Conservation (phyloP, 1,139 yeast species). For the Zygoascus sp. region DNA sequence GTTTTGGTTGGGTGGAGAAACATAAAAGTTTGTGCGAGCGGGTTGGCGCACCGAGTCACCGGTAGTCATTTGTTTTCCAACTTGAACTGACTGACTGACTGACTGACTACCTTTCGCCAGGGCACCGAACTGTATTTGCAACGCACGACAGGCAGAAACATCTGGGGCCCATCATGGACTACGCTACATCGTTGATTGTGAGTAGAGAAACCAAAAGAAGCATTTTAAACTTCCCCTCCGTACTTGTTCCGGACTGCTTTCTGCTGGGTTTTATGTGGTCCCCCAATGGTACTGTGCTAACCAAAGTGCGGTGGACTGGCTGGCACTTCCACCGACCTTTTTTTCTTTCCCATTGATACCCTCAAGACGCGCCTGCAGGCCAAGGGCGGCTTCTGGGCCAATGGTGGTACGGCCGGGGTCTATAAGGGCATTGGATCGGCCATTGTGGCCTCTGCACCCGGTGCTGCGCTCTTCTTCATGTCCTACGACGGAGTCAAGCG, state of each 20-base stretch:
- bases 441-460: slow-evolving; percentile 91
- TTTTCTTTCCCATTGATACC: slow-evolving; percentile 95
- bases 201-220: neutral
- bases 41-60: neutral
- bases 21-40: neutral
- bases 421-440: slow-evolving; percentile 92
- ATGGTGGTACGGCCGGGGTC: slow-evolving; percentile 91
- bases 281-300: neutral
- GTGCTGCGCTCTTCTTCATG: slow-evolving; percentile 81
- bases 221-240: neutral
- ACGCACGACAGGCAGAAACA: neutral
- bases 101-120: too few relatives aligned
- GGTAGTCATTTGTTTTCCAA: neutral
- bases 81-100: neutral
- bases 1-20: neutral
- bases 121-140: too few relatives aligned
- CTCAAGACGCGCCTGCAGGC: slow-evolving; percentile 92
- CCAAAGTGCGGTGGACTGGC: slow-evolving; percentile 85
- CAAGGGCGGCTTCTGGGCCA: slow-evolving; percentile 83
- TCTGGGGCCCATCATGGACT: slow-evolving; percentile 2
- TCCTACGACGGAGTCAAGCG: slow-evolving; percentile 78
- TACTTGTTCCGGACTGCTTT: neutral
- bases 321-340: slow-evolving; percentile 91
- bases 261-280: neutral
- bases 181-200: slow-evolving; percentile 7